These are phyloP conservation scores for Sorghum bicolor DNA, from an alignment of 176 grass and related monocot species.

Conservation along the genomic window DNA sequence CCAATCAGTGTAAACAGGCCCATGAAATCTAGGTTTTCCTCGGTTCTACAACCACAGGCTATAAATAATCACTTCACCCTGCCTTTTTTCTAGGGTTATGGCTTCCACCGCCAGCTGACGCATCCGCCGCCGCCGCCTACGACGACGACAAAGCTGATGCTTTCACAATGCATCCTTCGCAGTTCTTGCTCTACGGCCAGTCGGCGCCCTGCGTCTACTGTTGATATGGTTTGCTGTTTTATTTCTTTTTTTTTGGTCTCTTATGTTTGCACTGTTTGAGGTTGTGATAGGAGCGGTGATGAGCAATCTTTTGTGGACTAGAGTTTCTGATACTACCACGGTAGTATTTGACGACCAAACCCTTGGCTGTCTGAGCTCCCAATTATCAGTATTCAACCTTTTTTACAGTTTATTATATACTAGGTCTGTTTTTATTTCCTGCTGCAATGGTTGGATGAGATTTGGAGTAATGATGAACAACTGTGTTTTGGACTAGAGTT, in stretches of 20 bases:
- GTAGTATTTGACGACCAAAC: slow-evolving; percentile 56
- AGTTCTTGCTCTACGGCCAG: not conserved
- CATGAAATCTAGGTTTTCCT: not conserved
- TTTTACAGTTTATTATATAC: not conserved
- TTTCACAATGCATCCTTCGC: not conserved
- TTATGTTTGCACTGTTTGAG: not conserved
- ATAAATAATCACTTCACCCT: not conserved
- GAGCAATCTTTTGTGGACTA: slow-evolving; percentile 59
- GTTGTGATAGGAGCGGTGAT: slow-evolving; percentile 31
- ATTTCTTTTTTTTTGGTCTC: not conserved
- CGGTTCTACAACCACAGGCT: not conserved
- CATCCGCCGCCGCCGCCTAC: too few species aligned
- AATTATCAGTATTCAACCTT: not conserved
- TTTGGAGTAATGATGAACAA: slow-evolving; percentile 6
- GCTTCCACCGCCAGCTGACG: too few species aligned
- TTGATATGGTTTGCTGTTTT: not conserved
- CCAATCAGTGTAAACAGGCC: not conserved
- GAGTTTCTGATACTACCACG: slow-evolving; percentile 59
- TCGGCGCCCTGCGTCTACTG: too few species aligned
- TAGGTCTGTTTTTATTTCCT: not conserved
- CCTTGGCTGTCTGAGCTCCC: slow-evolving; percentile 69
- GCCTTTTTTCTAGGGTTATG: not conserved
- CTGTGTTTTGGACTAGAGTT: slow-evolving; percentile 32
- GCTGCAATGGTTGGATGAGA: not conserved
- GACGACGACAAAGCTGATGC: too few species aligned